Percentiles rank a stretch among this genome's conserved stretches.
Conservation (phyloP, 345 rosid species). For the Citrus unshiu region DNA sequence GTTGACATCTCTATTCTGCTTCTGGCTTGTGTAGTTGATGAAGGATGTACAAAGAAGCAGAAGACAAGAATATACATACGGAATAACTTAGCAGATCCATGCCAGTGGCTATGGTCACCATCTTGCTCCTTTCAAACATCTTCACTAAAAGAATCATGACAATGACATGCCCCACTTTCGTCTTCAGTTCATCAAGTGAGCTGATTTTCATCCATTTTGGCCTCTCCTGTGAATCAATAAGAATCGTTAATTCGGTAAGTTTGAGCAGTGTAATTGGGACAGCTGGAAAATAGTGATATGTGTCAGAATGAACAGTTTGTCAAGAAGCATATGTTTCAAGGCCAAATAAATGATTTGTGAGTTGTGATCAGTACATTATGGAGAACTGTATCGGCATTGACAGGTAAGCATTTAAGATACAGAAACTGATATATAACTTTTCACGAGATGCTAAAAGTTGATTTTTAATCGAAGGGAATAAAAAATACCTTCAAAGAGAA, state of each 20-base stretch:
- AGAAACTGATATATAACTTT: background rate
- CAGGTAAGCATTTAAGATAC: background rate
- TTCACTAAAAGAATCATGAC: constrained; percentile 94
- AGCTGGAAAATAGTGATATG: background rate
- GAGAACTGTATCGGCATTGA: background rate
- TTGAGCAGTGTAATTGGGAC: background rate
- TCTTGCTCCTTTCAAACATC: constrained; percentile 97
- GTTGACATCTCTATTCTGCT: constrained; percentile 28
- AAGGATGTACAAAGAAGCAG: constrained; percentile 87
- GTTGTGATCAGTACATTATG: background rate
- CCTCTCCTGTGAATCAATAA: constrained; percentile 44
- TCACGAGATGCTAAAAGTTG: background rate
- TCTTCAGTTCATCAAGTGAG: constrained; percentile 81
- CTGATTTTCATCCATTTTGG: constrained; percentile 97
- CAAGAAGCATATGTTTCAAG: background rate
- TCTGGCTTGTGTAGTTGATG: constrained; percentile 74
- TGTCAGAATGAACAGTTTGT: background rate
- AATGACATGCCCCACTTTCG: constrained; percentile 92
- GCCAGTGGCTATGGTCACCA: constrained; percentile 80
- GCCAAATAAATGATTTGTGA: background rate
- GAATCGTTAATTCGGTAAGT: background rate
- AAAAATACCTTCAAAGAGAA: constrained; percentile 67
- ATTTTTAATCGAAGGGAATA: background rate
- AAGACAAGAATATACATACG: constrained; percentile 75
- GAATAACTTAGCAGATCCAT: constrained; percentile 84